phyloP scores from a whole-genome alignment of 345 rosid species.

The Gossypium bickii region DNA sequence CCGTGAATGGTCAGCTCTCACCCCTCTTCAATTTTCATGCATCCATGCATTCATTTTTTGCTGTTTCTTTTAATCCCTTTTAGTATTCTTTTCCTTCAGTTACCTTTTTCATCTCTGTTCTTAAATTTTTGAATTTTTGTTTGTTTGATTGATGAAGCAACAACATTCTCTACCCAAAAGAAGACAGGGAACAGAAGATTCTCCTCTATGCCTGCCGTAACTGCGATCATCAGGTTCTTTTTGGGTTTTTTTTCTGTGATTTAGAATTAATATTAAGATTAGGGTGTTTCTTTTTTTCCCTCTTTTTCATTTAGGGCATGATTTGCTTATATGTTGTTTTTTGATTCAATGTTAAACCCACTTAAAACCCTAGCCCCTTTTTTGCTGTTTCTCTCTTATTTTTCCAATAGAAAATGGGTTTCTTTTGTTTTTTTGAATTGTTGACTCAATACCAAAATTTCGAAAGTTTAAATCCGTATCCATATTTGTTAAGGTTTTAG shows the following conservation, averaged over 20 bases:
- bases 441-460: neutral
- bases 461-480: neutral
- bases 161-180: constrained; percentile 72
- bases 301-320: neutral
- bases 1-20: constrained; percentile 59
- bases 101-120: neutral
- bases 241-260: neutral
- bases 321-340: neutral
- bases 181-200: constrained; percentile 53
- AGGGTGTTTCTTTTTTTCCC: neutral
- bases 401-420: neutral
- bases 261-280: neutral
- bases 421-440: constrained; percentile 2
- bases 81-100: neutral
- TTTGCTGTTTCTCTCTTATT: neutral
- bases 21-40: neutral
- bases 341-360: neutral
- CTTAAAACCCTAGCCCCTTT: neutral
- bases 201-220: constrained; percentile 81
- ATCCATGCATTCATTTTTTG: neutral
- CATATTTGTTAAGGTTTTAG: neutral
- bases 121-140: neutral
- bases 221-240: constrained; percentile 71
- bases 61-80: neutral
- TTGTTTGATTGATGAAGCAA: constrained; percentile 36